Evolutionary conservation across 1,139 yeast species (phyloP).

Genomic region (Yamadazyma triangularis): DNA sequence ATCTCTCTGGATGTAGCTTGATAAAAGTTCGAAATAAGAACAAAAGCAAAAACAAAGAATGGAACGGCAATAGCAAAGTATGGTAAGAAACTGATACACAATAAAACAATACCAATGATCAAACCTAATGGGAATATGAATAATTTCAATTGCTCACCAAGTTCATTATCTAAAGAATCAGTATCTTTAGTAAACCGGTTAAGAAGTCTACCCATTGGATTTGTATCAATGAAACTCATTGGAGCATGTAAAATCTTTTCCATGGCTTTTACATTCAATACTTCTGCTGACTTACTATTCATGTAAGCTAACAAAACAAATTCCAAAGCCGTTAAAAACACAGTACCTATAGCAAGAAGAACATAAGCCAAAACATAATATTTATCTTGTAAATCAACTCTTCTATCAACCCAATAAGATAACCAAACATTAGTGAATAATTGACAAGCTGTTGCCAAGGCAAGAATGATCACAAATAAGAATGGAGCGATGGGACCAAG

Average conservation of each 20-base stretch:
- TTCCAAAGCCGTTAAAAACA: conserved; percentile 45
- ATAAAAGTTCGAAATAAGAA: conserved; percentile 34
- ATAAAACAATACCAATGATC: conserved; percentile 38
- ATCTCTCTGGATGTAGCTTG: conserved; percentile 43
- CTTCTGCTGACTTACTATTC: conserved; percentile 40
- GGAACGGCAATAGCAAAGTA: conserved; percentile 47
- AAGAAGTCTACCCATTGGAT: conserved; percentile 43
- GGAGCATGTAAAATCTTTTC: conserved; percentile 38
- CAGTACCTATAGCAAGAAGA: conserved; percentile 34
- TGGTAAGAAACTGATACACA: conserved; percentile 42
- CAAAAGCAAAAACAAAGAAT: conserved; percentile 27
- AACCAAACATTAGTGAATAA: conserved; percentile 40
- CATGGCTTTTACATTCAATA: conserved; percentile 35
- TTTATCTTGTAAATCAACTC: conserved; percentile 19
- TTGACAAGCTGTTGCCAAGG: conserved; percentile 35
- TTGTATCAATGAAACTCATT: conserved; percentile 43
- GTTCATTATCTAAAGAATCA: conserved; percentile 43
- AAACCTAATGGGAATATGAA: conserved; percentile 37
- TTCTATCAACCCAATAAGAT: conserved; percentile 31
- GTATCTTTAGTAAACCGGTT: conserved; percentile 56
- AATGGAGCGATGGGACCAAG: conserved; percentile 27
- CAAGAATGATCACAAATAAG: conserved; percentile 30
- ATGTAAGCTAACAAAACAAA: conserved; percentile 53
- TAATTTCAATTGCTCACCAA: conserved; percentile 41
- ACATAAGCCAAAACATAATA: conserved; percentile 33